Conservation (phyloP, 148 eudicot species). For the Rhododendron ferrugineum region DNA sequence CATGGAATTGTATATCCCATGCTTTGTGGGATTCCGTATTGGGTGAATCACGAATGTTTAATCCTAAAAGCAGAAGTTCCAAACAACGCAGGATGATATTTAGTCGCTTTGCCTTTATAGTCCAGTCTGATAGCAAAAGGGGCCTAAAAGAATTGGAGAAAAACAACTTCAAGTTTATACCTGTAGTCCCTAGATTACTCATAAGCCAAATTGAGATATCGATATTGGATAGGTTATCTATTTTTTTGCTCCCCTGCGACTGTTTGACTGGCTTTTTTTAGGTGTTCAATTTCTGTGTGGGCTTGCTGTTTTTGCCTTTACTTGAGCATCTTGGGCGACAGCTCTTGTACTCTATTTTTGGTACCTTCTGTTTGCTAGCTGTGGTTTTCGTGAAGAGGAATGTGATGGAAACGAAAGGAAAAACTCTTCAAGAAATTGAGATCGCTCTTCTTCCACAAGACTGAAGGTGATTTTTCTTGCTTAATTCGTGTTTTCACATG, state of each 20-base stretch:
- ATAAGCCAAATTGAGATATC: background rate
- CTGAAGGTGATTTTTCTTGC: constrained; percentile 20
- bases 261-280: constrained; percentile 11
- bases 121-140: background rate
- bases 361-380: constrained; percentile 74
- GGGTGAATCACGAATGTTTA: background rate
- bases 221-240: background rate
- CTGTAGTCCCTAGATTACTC: background rate
- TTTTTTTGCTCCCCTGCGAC: background rate
- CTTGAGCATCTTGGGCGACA: constrained; percentile 77
- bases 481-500: background rate
- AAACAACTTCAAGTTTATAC: background rate
- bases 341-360: constrained; percentile 68
- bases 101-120: background rate
- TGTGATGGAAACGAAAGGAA: constrained; percentile 94
- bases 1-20: background rate
- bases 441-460: constrained; percentile 80
- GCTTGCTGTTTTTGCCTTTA: constrained; percentile 81
- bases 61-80: background rate
- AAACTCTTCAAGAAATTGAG: constrained; percentile 93
- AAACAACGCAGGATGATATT: background rate
- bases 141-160: background rate
- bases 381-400: constrained; percentile 76
- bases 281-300: constrained; percentile 87
- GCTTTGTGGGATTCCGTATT: background rate